Evolutionary conservation across 176 grass and related monocot genomes (phyloP), one percentile per base, ranked within the genome.

Genomic region (Coix lacrymajobi): DNA sequence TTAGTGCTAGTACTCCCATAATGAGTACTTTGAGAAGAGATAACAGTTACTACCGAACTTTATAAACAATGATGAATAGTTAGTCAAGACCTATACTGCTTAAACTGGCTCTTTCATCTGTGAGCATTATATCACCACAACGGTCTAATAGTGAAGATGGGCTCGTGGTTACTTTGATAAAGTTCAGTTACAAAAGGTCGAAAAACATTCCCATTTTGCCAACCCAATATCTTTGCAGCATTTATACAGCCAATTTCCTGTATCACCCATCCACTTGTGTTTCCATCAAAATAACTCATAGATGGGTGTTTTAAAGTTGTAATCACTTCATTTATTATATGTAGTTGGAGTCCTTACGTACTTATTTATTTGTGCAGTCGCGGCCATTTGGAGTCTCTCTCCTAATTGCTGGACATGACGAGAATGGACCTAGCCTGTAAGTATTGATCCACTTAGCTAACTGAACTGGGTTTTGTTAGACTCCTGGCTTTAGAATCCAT

Each of bases 351-450:
- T 80, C 71, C 19, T 83, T 15, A 84, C 82, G 3, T 86, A 52
- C 24, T 71, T 64, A 8, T 46, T 71, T 73, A 5, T 83, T 82
- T 86, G 38, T 90, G 68, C 82, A 96, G 97, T 94, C 97, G 87
- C 89, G 93, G 11, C 97, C 93, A 6, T 99, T 99, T 85, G 97
- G 93, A 40, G 97, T 99, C 11, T 99, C 93, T 81, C 93, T 92
- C 85, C 89, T 96, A 77, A 99, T 99, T 94, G 93, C 91, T 82
- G 97, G 97, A 87, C 93, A 99, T 94, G 97, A 99, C 85, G 97
- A 99, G 76, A 77, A 96, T 60, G 91, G 97, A 19, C 91, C 97
- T 52, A 90, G 97, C 87, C 77, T 99, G 97, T 99, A 82, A 78
- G 88, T 78, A 38, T 81, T 8, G 9, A 70, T 76, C 41, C 36